Conservation (phyloP, 352 stramenopile genomes). For the Phytopythium montanum region DNA sequence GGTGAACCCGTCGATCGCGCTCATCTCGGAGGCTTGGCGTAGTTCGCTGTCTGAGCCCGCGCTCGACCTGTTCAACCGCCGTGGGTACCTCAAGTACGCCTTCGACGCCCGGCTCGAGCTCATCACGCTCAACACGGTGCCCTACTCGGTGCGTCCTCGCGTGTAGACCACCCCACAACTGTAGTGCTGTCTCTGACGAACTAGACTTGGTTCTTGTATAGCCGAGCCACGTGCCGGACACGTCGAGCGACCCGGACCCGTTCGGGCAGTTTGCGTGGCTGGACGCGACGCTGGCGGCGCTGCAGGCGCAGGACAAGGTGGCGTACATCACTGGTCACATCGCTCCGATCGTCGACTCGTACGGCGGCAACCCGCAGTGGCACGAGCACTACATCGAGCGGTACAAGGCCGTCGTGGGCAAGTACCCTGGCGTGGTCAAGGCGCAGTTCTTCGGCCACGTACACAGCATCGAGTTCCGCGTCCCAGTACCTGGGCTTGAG, state of each 20-base stretch:
- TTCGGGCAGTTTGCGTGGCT: conserved; percentile 92
- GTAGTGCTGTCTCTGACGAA: neutral
- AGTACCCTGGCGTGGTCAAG: conserved; percentile 76
- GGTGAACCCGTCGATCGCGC: conserved; percentile 56
- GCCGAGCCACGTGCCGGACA: conserved; percentile 75
- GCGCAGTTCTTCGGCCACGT: conserved; percentile 92
- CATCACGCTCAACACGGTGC: conserved; percentile 82
- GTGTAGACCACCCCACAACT: neutral
- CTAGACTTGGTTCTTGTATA: conserved; percentile 19
- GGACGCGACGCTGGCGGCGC: conserved; percentile 54
- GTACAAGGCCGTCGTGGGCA: conserved; percentile 80
- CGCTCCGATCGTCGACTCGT: conserved; percentile 89
- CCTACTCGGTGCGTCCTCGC: conserved; percentile 60
- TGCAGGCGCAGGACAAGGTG: conserved; percentile 44
- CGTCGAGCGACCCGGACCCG: conserved; percentile 68
- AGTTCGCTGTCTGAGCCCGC: conserved; percentile 51
- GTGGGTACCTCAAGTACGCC: conserved; percentile 63
- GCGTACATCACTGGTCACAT: conserved; percentile 92
- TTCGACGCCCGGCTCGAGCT: conserved; percentile 62
- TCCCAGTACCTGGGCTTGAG: conserved; percentile 28
- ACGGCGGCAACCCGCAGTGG: conserved; percentile 87
- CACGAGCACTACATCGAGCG: conserved; percentile 76
- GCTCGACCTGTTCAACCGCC: conserved; percentile 56
- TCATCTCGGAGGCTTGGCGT: conserved; percentile 59
- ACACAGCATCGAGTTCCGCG: conserved; percentile 91